Evolutionary conservation across 306 rosid species (phyloP).

Genomic region (Herpetospermum pedunculosum): DNA sequence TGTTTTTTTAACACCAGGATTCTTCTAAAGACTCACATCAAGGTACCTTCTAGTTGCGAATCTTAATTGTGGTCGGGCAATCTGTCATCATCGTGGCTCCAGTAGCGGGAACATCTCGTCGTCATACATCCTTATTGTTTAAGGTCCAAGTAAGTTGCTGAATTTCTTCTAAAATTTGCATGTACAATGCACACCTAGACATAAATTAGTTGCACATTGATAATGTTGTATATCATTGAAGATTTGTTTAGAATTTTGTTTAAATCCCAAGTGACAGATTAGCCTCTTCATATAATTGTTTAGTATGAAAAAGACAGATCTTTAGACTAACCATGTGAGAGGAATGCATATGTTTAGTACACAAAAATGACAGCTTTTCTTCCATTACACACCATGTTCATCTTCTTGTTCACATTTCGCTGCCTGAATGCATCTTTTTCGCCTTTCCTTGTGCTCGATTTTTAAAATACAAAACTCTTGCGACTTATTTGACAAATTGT

Average conservation of each 20-base stretch:
- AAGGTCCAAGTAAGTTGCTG: not conserved
- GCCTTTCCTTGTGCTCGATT: not conserved
- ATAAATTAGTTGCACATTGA: not conserved
- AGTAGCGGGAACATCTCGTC: not conserved
- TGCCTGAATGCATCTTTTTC: not conserved
- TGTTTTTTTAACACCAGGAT: not conserved
- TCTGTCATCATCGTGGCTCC: not conserved
- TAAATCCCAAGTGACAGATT: constrained; percentile 16
- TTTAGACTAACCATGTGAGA: constrained; percentile 22
- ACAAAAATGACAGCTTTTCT: constrained; percentile 28
- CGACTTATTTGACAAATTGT: not conserved
- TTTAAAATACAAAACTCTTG: not conserved
- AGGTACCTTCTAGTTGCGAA: not conserved
- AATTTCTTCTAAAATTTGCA: constrained; percentile 2
- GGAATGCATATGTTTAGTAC: constrained; percentile 14
- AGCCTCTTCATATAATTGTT: constrained; percentile 1
- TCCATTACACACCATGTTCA: constrained; percentile 59
- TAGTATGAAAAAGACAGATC: constrained; percentile 8
- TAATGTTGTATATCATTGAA: not conserved
- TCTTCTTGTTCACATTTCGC: constrained; percentile 4
- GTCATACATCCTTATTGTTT: not conserved
- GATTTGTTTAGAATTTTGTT: not conserved
- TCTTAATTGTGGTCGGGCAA: not conserved
- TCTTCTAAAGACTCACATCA: not conserved
- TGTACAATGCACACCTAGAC: not conserved